phyloP scores from a whole-genome alignment of 1,284 basidiomycete genomes.

The Cryptococcus jaspeensis region DNA sequence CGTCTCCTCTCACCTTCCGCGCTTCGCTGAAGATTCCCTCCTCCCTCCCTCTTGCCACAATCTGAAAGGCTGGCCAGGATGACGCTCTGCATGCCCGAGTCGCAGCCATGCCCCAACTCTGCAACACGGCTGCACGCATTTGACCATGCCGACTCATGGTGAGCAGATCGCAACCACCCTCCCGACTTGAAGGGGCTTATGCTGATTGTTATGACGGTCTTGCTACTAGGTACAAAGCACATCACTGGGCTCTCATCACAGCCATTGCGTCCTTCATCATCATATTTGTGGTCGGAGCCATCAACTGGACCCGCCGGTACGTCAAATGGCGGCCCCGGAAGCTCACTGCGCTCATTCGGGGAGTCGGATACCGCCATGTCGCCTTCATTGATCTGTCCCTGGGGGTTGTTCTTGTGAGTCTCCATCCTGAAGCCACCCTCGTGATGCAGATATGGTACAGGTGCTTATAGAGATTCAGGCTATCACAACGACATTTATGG shows the following conservation, averaged over 20 bases:
- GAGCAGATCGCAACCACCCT: background rate
- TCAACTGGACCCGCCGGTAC: slow-evolving; percentile 3
- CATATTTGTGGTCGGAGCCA: background rate
- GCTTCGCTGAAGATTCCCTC: too few relatives aligned
- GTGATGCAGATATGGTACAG: too few relatives aligned
- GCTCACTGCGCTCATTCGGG: background rate
- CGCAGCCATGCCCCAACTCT: background rate
- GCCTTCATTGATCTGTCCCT: slow-evolving; percentile 4
- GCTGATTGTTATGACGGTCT: too few relatives aligned
- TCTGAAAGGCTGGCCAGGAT: background rate
- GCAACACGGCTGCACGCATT: background rate
- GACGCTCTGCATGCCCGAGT: background rate
- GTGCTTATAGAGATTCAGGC: background rate
- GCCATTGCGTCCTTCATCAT: background rate
- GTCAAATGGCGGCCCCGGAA: background rate
- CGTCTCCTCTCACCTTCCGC: too few relatives aligned
- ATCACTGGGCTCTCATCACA: background rate
- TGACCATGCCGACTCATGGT: background rate
- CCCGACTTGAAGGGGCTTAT: too few relatives aligned
- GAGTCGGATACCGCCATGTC: slow-evolving; percentile 1
- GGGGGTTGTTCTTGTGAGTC: background rate
- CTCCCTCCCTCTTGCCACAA: too few relatives aligned
- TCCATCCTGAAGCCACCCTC: too few relatives aligned
- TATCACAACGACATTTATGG: background rate
- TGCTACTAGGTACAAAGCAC: background rate